Evolutionary conservation across 2,329 filamentous ascomycete genomes (phyloP).

Genomic region (Rasamsonia emersonii): DNA sequence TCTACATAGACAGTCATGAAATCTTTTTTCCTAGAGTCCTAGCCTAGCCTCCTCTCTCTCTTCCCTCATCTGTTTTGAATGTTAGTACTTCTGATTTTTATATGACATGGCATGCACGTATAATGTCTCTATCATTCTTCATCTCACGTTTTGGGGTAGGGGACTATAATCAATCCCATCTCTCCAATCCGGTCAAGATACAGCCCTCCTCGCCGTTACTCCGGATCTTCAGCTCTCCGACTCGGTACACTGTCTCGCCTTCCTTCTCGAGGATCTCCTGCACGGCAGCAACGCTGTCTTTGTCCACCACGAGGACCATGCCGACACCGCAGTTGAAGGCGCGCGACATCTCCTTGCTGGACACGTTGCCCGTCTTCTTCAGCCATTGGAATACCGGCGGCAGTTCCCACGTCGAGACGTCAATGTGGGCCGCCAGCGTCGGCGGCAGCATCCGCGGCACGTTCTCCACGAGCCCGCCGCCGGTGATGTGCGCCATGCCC

Average conservation of each 20-base stretch:
- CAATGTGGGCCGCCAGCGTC: constrained; percentile 69
- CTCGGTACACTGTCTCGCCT: constrained; percentile 68
- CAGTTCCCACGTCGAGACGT: constrained; percentile 65
- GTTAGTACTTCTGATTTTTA: no score
- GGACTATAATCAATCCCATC: constrained; percentile 25
- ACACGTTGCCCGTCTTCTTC: constrained; percentile 61
- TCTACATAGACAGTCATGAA: background rate
- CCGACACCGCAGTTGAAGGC: constrained; percentile 94
- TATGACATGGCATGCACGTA: no score
- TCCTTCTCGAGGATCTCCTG: constrained; percentile 51
- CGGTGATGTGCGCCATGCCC: constrained; percentile 94
- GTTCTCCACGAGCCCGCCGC: constrained; percentile 87
- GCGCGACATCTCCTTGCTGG: constrained; percentile 70
- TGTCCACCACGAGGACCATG: constrained; percentile 78
- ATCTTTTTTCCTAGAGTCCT: background rate
- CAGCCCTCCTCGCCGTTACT: constrained; percentile 49
- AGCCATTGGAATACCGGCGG: constrained; percentile 83
- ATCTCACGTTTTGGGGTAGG: no score
- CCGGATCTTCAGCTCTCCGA: constrained; percentile 63
- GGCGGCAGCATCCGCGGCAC: constrained; percentile 85
- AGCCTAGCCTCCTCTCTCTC: no score
- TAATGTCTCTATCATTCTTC: no score
- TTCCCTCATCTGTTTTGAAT: no score
- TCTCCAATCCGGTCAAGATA: constrained; percentile 52
- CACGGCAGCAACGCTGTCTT: constrained; percentile 54